Evolutionary conservation across 2,329 filamentous ascomycete species (phyloP).

Genomic region (Aspergillus carbonarius): DNA sequence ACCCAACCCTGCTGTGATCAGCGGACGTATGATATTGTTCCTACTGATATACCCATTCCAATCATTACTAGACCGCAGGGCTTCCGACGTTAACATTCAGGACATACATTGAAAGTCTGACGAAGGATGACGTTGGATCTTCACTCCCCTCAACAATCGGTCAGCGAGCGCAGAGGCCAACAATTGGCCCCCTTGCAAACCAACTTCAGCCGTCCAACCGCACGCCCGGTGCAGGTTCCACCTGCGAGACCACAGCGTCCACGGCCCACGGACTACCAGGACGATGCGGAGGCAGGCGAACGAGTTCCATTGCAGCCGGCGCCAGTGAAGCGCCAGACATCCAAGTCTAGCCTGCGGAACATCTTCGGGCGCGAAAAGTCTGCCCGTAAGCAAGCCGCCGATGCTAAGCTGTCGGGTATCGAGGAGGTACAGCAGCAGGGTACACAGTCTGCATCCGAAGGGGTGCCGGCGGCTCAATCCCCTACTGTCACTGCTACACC

Average conservation of each 20-base stretch:
- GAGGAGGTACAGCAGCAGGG: slow-evolving; percentile 27
- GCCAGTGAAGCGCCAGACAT: slow-evolving; percentile 35
- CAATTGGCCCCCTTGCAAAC: slow-evolving; percentile 39
- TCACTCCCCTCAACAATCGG: slow-evolving; percentile 24
- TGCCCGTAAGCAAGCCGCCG: slow-evolving; percentile 26
- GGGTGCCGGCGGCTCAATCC: slow-evolving; percentile 25
- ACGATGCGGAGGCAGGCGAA: slow-evolving; percentile 25
- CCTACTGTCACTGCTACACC: slow-evolving; percentile 27
- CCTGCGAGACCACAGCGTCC: slow-evolving; percentile 30
- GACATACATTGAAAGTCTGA: neutral
- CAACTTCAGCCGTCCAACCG: slow-evolving; percentile 34
- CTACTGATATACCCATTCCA: neutral
- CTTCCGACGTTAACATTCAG: neutral
- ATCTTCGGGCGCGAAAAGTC: slow-evolving; percentile 40
- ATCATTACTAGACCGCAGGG: neutral
- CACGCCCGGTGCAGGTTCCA: slow-evolving; percentile 15
- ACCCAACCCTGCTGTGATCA: neutral
- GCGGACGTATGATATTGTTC: neutral
- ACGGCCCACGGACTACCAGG: slow-evolving; percentile 33
- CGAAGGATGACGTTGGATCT: slow-evolving; percentile 20
- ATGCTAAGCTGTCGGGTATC: slow-evolving; percentile 34
- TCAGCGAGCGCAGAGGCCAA: slow-evolving; percentile 40
- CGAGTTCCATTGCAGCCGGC: slow-evolving; percentile 33
- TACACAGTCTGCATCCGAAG: slow-evolving; percentile 15
- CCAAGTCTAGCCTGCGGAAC: slow-evolving; percentile 38